Base-by-base conservation (phyloP, 495 filamentous ascomycete genomes). In the Aspergillus kassunensis region DNA sequence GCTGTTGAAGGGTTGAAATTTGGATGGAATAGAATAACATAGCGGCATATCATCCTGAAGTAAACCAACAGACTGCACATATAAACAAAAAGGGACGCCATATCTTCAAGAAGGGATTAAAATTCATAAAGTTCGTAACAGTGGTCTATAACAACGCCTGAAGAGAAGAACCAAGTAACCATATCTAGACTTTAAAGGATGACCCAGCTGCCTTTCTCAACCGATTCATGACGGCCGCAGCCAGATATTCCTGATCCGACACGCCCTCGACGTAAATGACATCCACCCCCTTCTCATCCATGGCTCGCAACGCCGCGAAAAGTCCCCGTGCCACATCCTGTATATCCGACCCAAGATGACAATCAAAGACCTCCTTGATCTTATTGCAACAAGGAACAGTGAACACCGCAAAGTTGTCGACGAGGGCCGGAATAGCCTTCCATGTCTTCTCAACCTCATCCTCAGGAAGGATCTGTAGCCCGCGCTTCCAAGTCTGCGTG, bases 151-250 rank as follows among this genome's bases (percentile, higher is more conserved):
- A 20, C 20, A 44, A 11, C 30, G 30, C 30, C 30, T 6, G 4
- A 4, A 33, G 13, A 11, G 30, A 33, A 33, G 2, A 33, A 33
- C 12, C 7, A n/a, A 11, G 31, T 18, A 30, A 44, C 16, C 24
- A 30, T 13, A 33, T 54, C 62, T 46, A 78, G 19, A 66, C 64
- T 44, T 63, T 60, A 33, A 78, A 57, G 53, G 74, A 73, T 24
- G 63, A 56, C 25, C 77, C 77, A 36, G 93, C 91, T 29, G 92
- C 92, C 72, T 97, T 97, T 41, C 93, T 74, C 7, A 97, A 70
- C 56, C 92, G 76, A 62, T 98, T 98, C 95, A 98, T 97, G 37
- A 98, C 84, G 8, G 93, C 95, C 15, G 90, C 87, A n/a, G 90
- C 89, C 49, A 91, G 82, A 61, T 89, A 86, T 31, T 85, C 85